Percentiles rank a stretch among this genome's conserved stretches.
phyloP scores from a whole-genome alignment of 164 flowering plant species.

The Aristolochia contorta region DNA sequence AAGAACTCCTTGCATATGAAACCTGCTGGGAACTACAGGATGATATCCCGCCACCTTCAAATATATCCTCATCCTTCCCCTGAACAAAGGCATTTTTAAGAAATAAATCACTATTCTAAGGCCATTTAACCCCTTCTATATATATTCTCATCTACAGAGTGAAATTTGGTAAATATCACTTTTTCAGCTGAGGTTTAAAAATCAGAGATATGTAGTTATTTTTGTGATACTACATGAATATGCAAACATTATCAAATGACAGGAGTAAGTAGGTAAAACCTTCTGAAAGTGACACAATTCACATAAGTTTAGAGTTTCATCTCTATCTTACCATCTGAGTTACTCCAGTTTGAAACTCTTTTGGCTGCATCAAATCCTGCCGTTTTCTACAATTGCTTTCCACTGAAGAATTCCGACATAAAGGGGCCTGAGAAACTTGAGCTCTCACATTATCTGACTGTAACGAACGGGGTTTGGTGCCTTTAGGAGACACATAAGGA shows the following conservation, averaged over 20 bases:
- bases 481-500: conserved; percentile 49
- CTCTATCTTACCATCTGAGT: conserved; percentile 51
- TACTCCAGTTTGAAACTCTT: conserved; percentile 20
- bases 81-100: conserved; percentile 9
- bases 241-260: too few relatives aligned
- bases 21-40: conserved; percentile 39
- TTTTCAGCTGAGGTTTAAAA: too few relatives aligned
- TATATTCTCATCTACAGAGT: too few relatives aligned
- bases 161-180: too few relatives aligned
- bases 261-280: too few relatives aligned
- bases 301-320: background rate
- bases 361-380: conserved; percentile 7
- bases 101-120: too few relatives aligned
- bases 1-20: conserved; percentile 65
- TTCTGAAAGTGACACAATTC: too few relatives aligned
- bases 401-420: conserved; percentile 7
- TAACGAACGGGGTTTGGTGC: conserved; percentile 19
- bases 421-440: background rate
- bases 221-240: too few relatives aligned
- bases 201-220: too few relatives aligned
- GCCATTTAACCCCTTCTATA: too few relatives aligned
- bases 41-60: conserved; percentile 34
- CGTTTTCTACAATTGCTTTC: conserved; percentile 4
- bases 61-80: conserved; percentile 52
- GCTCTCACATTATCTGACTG: conserved; percentile 28